phyloP scores from a whole-genome alignment of 345 rosid species.

The Syzygium oleosum region DNA sequence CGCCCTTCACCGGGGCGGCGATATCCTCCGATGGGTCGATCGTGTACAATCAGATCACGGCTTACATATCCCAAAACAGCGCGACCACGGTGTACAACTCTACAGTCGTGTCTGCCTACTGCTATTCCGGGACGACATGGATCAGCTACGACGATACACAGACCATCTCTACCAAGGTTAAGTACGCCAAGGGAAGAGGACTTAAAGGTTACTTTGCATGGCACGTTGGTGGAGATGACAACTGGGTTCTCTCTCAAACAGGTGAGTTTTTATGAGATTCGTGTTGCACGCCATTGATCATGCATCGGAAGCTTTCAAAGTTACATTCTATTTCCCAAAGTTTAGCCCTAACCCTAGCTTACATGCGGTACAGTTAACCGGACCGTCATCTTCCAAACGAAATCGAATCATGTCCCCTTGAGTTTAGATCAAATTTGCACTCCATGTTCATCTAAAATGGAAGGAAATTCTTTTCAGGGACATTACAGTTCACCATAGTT shows the following conservation, averaged over 20 bases:
- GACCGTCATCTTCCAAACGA: not conserved
- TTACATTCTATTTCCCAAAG: not conserved
- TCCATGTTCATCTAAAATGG: not conserved
- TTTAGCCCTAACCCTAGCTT: not conserved
- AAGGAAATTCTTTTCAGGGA: not conserved
- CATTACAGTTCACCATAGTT: not conserved
- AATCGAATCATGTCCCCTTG: not conserved
- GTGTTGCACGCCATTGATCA: no score
- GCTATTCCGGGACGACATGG: constrained; percentile 45
- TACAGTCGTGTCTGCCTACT: constrained; percentile 36
- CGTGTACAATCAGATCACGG: constrained; percentile 19
- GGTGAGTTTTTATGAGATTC: not conserved
- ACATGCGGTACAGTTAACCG: not conserved
- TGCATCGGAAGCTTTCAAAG: no score
- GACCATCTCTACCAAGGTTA: constrained; percentile 36
- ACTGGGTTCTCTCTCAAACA: constrained; percentile 24
- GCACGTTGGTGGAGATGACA: constrained; percentile 46
- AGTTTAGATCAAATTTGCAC: not conserved
- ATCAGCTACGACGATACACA: constrained; percentile 45
- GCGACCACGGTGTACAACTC: constrained; percentile 33
- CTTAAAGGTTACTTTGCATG: constrained; percentile 72
- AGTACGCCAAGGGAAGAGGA: constrained; percentile 31
- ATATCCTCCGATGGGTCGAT: constrained; percentile 21
- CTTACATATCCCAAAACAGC: constrained; percentile 16
- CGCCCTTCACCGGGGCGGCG: constrained; percentile 28